phyloP scores from a whole-genome alignment of 768 basidiomycete genomes.

The Dacryopinax primogenitus region DNA sequence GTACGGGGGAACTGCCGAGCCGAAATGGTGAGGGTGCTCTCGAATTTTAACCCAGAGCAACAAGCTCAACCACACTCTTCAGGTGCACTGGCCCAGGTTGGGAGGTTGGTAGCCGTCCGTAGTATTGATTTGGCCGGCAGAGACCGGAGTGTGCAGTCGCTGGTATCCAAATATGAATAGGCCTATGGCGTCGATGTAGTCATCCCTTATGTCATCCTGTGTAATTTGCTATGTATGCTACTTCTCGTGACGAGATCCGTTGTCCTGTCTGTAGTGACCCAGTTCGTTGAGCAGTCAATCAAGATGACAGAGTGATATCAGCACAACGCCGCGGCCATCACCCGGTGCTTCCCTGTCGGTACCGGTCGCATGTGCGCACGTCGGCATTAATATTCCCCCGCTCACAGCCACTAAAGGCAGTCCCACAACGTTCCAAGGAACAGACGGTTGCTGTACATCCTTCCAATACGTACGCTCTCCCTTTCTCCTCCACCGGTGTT shows the following conservation, averaged over 20 bases:
- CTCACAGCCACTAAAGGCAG: background rate
- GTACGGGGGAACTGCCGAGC: slow-evolving; percentile 54
- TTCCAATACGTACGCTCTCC: slow-evolving; percentile 7
- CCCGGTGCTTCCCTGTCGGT: no score
- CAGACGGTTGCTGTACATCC: background rate
- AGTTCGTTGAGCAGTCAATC: background rate
- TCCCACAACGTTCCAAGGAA: slow-evolving; percentile 6
- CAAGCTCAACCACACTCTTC: background rate
- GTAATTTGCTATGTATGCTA: background rate
- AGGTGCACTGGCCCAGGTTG: background rate
- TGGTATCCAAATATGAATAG: no score
- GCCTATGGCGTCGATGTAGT: background rate
- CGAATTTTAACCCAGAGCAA: background rate
- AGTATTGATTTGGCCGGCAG: background rate
- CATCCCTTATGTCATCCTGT: background rate
- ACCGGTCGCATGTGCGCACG: background rate
- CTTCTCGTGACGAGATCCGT: background rate
- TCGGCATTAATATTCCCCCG: slow-evolving; percentile 6
- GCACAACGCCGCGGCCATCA: background rate
- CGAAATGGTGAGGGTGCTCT: background rate
- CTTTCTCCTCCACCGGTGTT: background rate
- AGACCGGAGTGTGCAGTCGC: background rate
- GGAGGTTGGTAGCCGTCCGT: background rate
- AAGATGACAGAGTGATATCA: background rate
- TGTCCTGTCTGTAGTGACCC: no score